phyloP scores from a whole-genome alignment of 805 yeast species.

The Candida anglica region DNA sequence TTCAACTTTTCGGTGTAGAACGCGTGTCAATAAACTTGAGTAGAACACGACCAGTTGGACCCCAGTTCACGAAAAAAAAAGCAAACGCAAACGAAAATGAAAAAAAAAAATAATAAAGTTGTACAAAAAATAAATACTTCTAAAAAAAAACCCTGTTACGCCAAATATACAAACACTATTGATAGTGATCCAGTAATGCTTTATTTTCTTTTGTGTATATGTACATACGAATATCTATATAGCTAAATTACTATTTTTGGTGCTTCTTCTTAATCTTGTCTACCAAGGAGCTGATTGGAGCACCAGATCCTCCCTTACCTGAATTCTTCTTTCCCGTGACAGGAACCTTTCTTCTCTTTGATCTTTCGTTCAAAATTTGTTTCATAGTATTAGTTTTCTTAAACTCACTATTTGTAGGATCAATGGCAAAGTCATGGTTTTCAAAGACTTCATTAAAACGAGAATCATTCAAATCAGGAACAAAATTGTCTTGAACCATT shows the following conservation, averaged over 20 bases:
- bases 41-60: background rate
- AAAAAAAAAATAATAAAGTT: no score
- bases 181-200: no score
- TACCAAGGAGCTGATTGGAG: constrained; percentile 34
- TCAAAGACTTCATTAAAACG: constrained; percentile 89
- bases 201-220: no score
- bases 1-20: background rate
- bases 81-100: no score
- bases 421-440: constrained; percentile 88
- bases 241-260: no score
- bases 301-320: constrained; percentile 27
- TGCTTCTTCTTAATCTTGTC: constrained; percentile 46
- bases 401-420: constrained; percentile 87
- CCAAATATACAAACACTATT: no score
- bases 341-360: constrained; percentile 57
- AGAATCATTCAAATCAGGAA: constrained; percentile 73
- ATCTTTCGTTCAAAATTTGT: constrained; percentile 71
- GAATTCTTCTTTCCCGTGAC: constrained; percentile 72
- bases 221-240: no score
- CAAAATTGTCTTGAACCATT: constrained; percentile 46
- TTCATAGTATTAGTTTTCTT: constrained; percentile 87
- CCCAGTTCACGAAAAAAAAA: no score
- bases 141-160: no score
- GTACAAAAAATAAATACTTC: no score
- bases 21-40: constrained; percentile 1